Percentiles rank a stretch among this genome's conserved stretches.
Conservation (phyloP, 768 basidiomycete genomes). For the Tubosaeta brunneosetosa region DNA sequence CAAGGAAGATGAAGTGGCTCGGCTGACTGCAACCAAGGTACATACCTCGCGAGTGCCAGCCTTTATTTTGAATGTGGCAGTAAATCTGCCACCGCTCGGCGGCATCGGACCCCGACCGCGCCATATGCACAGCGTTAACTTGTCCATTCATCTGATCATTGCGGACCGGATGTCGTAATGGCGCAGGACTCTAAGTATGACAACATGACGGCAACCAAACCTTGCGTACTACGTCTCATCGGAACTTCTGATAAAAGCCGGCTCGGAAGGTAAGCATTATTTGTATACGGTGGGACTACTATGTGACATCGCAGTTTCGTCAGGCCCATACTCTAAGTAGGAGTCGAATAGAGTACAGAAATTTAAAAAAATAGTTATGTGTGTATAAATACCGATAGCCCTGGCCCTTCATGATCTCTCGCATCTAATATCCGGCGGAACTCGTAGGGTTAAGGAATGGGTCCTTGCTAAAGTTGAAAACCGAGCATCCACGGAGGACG, state of each 20-base stretch:
- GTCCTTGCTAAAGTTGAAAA: conserved; percentile 27
- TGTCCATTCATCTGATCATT: too few relatives aligned
- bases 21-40: too few relatives aligned
- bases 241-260: not conserved
- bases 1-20: too few relatives aligned
- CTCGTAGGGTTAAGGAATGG: conserved; percentile 20
- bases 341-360: not conserved
- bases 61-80: too few relatives aligned
- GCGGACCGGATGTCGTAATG: too few relatives aligned
- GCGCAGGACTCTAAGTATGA: too few relatives aligned
- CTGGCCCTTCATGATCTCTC: not conserved
- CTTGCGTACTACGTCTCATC: not conserved
- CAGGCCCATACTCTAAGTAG: not conserved
- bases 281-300: not conserved
- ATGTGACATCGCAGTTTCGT: not conserved
- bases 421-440: conserved; percentile 28
- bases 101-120: too few relatives aligned
- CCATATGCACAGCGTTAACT: too few relatives aligned
- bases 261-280: too few relatives aligned
- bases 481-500: conserved; percentile 28
- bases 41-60: too few relatives aligned
- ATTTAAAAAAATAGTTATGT: not conserved
- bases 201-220: too few relatives aligned
- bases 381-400: not conserved
- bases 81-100: too few relatives aligned